Evolutionary conservation across 257 asterid species (phyloP).

Genomic region (Gardenia jasminoides): DNA sequence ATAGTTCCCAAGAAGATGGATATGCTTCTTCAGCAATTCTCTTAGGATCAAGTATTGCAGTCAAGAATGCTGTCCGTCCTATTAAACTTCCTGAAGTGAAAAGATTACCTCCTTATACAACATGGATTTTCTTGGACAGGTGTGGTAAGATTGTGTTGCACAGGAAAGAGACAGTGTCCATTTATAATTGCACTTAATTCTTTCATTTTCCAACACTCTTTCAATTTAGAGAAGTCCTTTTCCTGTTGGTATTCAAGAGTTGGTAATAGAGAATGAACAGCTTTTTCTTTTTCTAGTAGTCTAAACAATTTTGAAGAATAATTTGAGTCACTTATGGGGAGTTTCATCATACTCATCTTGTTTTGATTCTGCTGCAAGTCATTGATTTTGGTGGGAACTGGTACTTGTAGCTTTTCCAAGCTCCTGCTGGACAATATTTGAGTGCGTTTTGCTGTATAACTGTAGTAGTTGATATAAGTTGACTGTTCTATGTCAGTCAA

Average conservation of each 20-base stretch:
- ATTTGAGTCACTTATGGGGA: neutral
- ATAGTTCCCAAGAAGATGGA: constrained; percentile 79
- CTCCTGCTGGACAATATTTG: neutral
- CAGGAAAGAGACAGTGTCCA: neutral
- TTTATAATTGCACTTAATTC: neutral
- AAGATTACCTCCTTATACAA: constrained; percentile 70
- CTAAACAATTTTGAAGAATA: neutral
- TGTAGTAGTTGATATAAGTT: neutral
- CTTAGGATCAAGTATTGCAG: constrained; percentile 87
- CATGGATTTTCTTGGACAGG: constrained; percentile 94
- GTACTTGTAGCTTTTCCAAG: neutral
- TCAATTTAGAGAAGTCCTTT: neutral
- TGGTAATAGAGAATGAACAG: neutral
- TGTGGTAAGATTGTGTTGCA: constrained; percentile 27
- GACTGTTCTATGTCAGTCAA: neutral
- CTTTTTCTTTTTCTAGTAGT: neutral
- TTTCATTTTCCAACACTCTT: neutral
- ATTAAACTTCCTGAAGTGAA: constrained; percentile 67
- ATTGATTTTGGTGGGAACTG: neutral
- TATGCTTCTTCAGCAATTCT: constrained; percentile 82
- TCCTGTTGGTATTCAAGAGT: neutral
- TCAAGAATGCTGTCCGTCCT: constrained; percentile 84
- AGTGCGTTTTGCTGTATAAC: neutral
- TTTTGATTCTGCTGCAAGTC: neutral
- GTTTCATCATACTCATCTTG: neutral